Evolutionary conservation across 257 asterid genomes (phyloP).

Genomic region (Solanum virginianum): DNA sequence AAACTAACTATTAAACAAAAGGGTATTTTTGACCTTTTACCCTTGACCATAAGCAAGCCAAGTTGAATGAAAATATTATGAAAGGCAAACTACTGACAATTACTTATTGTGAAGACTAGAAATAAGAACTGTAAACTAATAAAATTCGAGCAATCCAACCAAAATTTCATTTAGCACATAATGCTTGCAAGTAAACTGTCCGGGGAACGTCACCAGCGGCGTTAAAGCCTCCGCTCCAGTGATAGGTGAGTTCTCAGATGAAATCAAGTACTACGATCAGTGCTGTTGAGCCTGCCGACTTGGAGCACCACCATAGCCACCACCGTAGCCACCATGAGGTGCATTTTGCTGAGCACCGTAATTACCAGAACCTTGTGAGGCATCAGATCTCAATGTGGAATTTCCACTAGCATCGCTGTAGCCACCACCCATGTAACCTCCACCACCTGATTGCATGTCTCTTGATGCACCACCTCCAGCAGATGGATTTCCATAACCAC

Average conservation of each 20-base stretch:
- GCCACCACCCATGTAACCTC: slow-evolving; percentile 42
- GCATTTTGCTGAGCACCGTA: slow-evolving; percentile 25
- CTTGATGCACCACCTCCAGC: slow-evolving; percentile 30
- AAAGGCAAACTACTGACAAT: slow-evolving; percentile 30
- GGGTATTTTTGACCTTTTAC: not conserved
- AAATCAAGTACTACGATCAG: slow-evolving; percentile 13
- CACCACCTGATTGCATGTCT: slow-evolving; percentile 30
- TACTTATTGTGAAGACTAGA: slow-evolving; percentile 42
- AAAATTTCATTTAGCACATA: slow-evolving; percentile 14
- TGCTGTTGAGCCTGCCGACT: slow-evolving; percentile 42
- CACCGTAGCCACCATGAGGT: slow-evolving; percentile 40
- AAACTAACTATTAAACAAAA: not conserved
- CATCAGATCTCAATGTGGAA: slow-evolving; percentile 57
- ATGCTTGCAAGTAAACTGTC: slow-evolving; percentile 28
- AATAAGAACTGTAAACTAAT: slow-evolving; percentile 13
- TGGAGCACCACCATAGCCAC: slow-evolving; percentile 43
- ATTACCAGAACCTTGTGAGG: slow-evolving; percentile 41
- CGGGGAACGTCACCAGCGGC: slow-evolving; percentile 6
- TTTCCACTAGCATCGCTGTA: slow-evolving; percentile 56
- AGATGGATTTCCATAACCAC: slow-evolving; percentile 44
- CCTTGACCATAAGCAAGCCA: slow-evolving; percentile 28
- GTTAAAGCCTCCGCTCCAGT: slow-evolving; percentile 4
- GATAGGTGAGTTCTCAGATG: not conserved
- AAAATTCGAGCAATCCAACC: slow-evolving; percentile 39
- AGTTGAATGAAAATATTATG: slow-evolving; percentile 17